Conservation (phyloP, 805 yeast genomes). For the Wickerhamomyces silvicola region DNA sequence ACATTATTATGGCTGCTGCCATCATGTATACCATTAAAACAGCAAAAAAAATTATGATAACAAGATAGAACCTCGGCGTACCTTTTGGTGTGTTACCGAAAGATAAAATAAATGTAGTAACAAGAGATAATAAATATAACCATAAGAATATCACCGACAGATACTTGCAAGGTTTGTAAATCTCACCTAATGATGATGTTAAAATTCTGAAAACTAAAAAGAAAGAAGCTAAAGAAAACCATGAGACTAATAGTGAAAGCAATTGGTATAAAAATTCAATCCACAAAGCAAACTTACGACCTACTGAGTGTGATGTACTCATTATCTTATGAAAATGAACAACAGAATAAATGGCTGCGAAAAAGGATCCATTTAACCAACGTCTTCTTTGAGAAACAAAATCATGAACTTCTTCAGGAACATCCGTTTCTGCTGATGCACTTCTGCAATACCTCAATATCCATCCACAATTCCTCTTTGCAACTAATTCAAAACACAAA, state of each 20-base stretch:
- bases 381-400: constrained; percentile 88
- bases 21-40: constrained; percentile 83
- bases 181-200: constrained; percentile 67
- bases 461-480: constrained; percentile 71
- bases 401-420: constrained; percentile 82
- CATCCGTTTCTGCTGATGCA: constrained; percentile 93
- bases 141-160: constrained; percentile 76
- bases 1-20: constrained; percentile 79
- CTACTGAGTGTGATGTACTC: constrained; percentile 65
- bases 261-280: constrained; percentile 78
- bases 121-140: constrained; percentile 75
- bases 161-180: constrained; percentile 68
- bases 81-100: constrained; percentile 95
- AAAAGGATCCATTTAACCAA: constrained; percentile 96
- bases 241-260: constrained; percentile 69
- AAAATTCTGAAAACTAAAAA: constrained; percentile 85
- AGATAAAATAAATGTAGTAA: constrained; percentile 81
- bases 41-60: constrained; percentile 76
- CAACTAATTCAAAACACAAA: constrained; percentile 91
- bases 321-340: constrained; percentile 72
- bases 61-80: constrained; percentile 68
- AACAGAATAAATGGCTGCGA: constrained; percentile 86
- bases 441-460: constrained; percentile 76
- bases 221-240: constrained; percentile 90
- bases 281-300: constrained; percentile 64